Evolutionary conservation across 1,284 basidiomycete species (phyloP), one percentile per base, ranked within the genome.

Genomic region (Taiwanofungus camphoratus): DNA sequence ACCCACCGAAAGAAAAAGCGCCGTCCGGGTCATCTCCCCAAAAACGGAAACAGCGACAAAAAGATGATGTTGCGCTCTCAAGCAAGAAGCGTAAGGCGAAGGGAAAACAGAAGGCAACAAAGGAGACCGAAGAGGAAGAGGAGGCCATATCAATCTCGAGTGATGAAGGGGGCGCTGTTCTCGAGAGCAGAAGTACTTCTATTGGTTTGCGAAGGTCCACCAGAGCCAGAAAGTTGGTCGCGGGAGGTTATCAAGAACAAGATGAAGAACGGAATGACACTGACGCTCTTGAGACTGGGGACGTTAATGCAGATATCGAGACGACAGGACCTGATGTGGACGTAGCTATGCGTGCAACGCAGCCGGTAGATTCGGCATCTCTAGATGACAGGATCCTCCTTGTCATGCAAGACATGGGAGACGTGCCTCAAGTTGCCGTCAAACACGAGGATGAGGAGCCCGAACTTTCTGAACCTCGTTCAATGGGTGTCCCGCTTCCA

Each of bases 41-140:
- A 49, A 60, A 44, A 44, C 42, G 48, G 32, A 66, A 59, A 45
- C 51, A 52, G 30, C 51, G 32, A 15, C 42, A 37, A 45, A 50
- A 36, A 45, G 48, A 26, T 19, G n/a, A n/a, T n/a, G n/a, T n/a
- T n/a, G 50, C 12, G 45, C 40, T 35, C 41, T 48, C 16, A 57
- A 46, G 36, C 18, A 79, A 77, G 59, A 73, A 68, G 47, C 64
- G 60, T 36, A 73, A 71, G 52, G 66, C 62, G 3, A 71, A 69
- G 52, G 62, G 64, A n/a, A 73, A 69, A 50, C 59, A 51, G 4
- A 68, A 62, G 50, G 54, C 51, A 6, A n/a, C n/a, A n/a, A 53
- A 42, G 31, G 51, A 49, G 1, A 39, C 36, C 12, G 47, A 52
- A 21, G 56, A 53, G 41, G 52, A 55, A 11, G 56, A 56, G 39